Evolutionary conservation across 768 basidiomycete genomes (phyloP), one percentile per base, ranked within the genome.

Genomic region (Russula brevipes): DNA sequence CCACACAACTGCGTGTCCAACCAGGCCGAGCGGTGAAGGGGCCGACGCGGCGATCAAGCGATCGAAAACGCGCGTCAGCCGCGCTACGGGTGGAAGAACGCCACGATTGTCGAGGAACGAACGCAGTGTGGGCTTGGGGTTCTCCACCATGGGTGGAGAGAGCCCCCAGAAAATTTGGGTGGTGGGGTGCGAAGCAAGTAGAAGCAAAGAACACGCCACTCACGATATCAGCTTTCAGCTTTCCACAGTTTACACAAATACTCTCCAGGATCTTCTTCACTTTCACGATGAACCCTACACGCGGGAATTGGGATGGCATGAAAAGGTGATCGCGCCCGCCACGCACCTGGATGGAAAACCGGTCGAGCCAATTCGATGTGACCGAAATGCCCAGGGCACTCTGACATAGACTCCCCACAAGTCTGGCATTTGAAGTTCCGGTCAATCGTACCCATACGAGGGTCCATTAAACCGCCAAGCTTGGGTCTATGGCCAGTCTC

Each of bases 211-310:
- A 84, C 82, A 78, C 78, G 70, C 78, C 76, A 93, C 94, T 92
- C 86, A 97, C 94, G 82, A 87, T 87, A 78, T 98, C 93, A 67
- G 91, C 92, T 82, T 97, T 98, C 69, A 98, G 82, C 77, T 91
- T 95, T 74, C 97, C 97, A 75, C 97, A 99, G 73, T 96, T 95
- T 69, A 96, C 91, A 81, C 97, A 99, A 68, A 99, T 93, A 78
- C 89, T 90, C 81, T 99, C 97, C 79, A 98, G 77, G 73, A 99
- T 97, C 82, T 99, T 98, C 82, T 99, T 99, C 76, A 98, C 94
- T 85, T 98, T 98, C 75, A 91, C 82, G 71, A 98, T 87, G 78
- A 99, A 99, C 57, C 97, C 94, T 89, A 70, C 14, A 24, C 16
- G 16, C 17, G 14, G 39, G 39, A 38, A 36, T 60, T 24, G 24